Evolutionary conservation across 106 monocot genomes (phyloP).

Genomic region (Acorus gramineus): DNA sequence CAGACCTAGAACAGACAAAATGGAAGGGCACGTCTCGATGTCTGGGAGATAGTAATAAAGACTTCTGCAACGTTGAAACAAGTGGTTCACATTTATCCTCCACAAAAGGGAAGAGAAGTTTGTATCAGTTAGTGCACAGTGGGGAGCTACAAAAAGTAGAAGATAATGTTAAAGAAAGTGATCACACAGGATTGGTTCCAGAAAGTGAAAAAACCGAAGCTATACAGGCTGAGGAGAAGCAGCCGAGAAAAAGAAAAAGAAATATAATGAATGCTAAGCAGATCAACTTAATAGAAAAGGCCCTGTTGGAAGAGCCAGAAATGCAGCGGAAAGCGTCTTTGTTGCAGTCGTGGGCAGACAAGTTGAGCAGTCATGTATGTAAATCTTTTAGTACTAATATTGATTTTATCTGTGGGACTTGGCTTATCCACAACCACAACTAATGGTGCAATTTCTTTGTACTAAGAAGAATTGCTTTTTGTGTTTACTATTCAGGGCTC

Average conservation of each 20-base stretch:
- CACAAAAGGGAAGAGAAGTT: conserved; percentile 10
- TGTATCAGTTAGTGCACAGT: conserved; percentile 17
- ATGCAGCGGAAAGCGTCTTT: conserved; percentile 68
- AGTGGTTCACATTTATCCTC: conserved; percentile 8
- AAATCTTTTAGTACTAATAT: background rate
- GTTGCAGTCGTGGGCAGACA: conserved; percentile 85
- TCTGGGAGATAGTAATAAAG: conserved; percentile 16
- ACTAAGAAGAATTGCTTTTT: background rate
- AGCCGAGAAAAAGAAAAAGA: conserved; percentile 70
- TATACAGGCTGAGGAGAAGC: conserved; percentile 59
- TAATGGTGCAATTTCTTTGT: too few species aligned
- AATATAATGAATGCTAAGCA: conserved; percentile 90
- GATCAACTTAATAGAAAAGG: conserved; percentile 61
- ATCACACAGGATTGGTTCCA: conserved; percentile 9
- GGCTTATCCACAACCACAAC: too few species aligned
- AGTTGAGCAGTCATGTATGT: conserved; percentile 56
- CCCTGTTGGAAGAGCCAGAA: conserved; percentile 73
- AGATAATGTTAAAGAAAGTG: conserved; percentile 45
- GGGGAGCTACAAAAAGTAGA: conserved; percentile 16
- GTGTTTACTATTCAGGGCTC: conserved; percentile 51
- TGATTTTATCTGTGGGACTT: background rate
- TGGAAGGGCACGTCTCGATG: conserved; percentile 1
- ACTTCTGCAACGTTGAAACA: conserved; percentile 8
- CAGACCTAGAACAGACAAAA: too few species aligned
- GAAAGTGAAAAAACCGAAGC: conserved; percentile 59